Base-by-base conservation (phyloP, 176 grass and related monocot species). In the Ananas comosus region DNA sequence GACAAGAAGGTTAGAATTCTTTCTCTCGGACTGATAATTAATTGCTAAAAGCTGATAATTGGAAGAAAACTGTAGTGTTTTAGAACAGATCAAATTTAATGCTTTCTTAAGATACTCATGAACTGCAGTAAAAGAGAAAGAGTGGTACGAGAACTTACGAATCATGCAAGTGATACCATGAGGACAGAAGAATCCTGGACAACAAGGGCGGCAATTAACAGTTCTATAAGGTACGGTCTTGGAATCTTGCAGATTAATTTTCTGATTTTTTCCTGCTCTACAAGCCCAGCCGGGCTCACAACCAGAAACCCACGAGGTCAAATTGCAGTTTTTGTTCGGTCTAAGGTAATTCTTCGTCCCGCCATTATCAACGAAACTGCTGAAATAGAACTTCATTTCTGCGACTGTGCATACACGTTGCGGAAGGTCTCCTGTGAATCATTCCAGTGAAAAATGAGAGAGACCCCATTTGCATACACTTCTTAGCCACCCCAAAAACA, bases 111-210 rank as follows among this genome's bases (percentile, higher is more conserved):
- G 54, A 59, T 10, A 21, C 19, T 21, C 19, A 10, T 18, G 19
- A 59, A 59, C 14, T 8, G 9, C 19, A 18, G 54, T 52, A 54
- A 74, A 51, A 68, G 0, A 33, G 17, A 17, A 18, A 57, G 9
- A 19, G 25, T 2, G 49, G 47, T 64, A 16, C 5, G 18, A 67
- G 74, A 53, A 73, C 80, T 81, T 76, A 99, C 94, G 91, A 63
- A 96, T 91, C 91, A 96, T 96, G 80, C 91, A 96, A 64, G 91
- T 96, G 66, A 91, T 82, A 22, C 91, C 91, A 23, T 84, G 91
- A 19, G 91, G 91, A 72, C 91, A 96, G 19, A 96, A 91, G 77
- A 96, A 96, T 3, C 91, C 91, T 0, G 83, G 80, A 51, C 91
- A 96, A 70, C 91, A 96, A 4, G 82, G 83, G 6, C 1, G 72